Percentiles rank a stretch among this genome's conserved stretches.
Conservation (phyloP, 2,329 filamentous ascomycete genomes). For the Paracoccidioides lutzii region DNA sequence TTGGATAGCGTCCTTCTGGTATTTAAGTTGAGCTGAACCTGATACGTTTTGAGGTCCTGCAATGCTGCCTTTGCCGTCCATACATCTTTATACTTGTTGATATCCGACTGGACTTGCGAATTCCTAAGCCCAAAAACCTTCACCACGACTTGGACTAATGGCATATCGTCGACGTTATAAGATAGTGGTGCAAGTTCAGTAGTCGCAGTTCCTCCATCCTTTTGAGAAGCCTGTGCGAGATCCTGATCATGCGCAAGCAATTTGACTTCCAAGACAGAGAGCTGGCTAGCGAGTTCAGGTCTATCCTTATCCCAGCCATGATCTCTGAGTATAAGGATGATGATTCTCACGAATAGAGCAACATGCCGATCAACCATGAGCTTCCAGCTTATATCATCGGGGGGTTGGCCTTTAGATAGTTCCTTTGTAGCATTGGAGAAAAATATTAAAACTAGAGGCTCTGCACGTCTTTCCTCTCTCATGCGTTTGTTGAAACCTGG, state of each 20-base stretch:
- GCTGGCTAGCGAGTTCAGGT: constrained; percentile 66
- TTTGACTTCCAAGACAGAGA: constrained; percentile 81
- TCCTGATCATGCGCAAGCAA: constrained; percentile 89
- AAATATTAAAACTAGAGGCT: constrained; percentile 89
- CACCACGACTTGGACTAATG: constrained; percentile 74
- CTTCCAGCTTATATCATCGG: constrained; percentile 81
- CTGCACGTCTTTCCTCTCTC: constrained; percentile 85
- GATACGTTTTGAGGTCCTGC: constrained; percentile 84
- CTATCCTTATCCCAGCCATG: constrained; percentile 75
- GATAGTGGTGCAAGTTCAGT: constrained; percentile 74
- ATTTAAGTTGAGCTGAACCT: constrained; percentile 71
- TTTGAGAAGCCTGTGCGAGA: constrained; percentile 49
- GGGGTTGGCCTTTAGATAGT: constrained; percentile 60
- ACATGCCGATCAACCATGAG: constrained; percentile 86
- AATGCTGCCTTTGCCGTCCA: constrained; percentile 92
- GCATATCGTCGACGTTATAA: constrained; percentile 95
- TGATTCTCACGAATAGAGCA: constrained; percentile 80
- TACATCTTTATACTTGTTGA: constrained; percentile 62
- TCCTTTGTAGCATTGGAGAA: constrained; percentile 91
- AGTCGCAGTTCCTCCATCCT: constrained; percentile 45
- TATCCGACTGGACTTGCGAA: constrained; percentile 71
- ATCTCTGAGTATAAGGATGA: constrained; percentile 66
- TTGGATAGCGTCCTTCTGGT: constrained; percentile 62
- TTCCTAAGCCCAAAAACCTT: constrained; percentile 72
- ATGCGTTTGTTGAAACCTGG: constrained; percentile 77